Evolutionary conservation across 164 flowering plant genomes (phyloP), one percentile per base, ranked within the genome.

Genomic region (Aristolochia contorta): DNA sequence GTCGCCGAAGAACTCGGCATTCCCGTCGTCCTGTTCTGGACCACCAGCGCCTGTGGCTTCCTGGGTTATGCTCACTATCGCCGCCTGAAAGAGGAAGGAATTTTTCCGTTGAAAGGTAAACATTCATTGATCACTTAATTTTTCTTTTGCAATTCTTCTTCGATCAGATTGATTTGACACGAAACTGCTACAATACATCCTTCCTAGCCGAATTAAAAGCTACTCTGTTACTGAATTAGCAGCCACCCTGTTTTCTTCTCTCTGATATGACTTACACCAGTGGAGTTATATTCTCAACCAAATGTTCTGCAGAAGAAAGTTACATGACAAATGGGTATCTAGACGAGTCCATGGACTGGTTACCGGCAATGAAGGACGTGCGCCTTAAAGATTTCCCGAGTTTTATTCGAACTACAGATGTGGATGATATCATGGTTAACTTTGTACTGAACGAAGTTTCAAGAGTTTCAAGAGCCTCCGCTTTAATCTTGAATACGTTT

Each of bases 51-150:
- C 37, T 77, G 80, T 59, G 62, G 74, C 12, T 66, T 75, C 55
- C 33, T 77, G 72, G 74, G 69, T 3, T 72, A 60, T 54, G 16
- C 67, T 27, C 72, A 72, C 4, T 77, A 33, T 37, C 30, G 46
- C 0, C 68, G 73, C 12, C 69, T 79, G 16, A 48, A 71, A 16
- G 30, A 60, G n/a, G 62, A 73, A 59, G 85, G 81, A n/a, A 37
- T 81, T 23, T 25, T 63, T 2, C 85, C 85, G 2, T 68, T 85
- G 53, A 78, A 78, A 76, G 79, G 91, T 85, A 62, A 37, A 3
- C 1, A 0, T 6, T 37, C 7, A 3, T 10, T 37, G 10, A 2
- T 2, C 30, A 2, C 5, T 27, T 8, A 27, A 27, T 37, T 3
- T 10, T 37, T 37, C 43, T 37, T 6, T 10, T 37, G 5, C 12